Evolutionary conservation across 805 yeast genomes (phyloP).

Genomic region (Pichia manshurica): DNA sequence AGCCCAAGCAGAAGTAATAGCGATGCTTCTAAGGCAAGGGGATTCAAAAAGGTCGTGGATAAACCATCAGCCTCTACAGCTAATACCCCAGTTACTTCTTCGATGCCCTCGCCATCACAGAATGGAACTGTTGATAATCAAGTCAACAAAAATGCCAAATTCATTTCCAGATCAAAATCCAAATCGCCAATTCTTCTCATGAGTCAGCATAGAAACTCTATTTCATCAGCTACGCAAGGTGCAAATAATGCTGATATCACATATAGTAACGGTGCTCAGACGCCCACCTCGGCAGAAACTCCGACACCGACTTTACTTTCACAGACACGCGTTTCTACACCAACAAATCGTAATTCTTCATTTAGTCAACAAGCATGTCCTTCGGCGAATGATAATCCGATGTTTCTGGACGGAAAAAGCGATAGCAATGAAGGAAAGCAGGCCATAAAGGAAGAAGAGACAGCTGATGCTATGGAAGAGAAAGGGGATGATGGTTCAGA

Average conservation of each 20-base stretch:
- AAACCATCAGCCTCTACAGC: background rate
- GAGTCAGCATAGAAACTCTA: background rate
- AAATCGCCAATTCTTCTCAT: conserved; percentile 6
- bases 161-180: background rate
- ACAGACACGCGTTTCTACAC: background rate
- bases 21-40: background rate
- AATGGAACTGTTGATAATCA: background rate
- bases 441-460: background rate
- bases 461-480: background rate
- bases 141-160: background rate
- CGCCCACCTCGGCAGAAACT: background rate
- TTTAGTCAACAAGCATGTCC: too few relatives aligned
- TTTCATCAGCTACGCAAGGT: background rate
- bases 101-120: conserved; percentile 2
- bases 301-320: conserved; percentile 5
- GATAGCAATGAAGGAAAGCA: background rate
- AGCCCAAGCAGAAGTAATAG: background rate
- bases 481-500: background rate
- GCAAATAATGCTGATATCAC: background rate
- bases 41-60: background rate
- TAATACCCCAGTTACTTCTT: background rate
- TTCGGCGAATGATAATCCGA: too few relatives aligned
- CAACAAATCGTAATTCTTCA: background rate
- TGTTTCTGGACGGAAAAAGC: too few relatives aligned
- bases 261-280: background rate